phyloP scores from a whole-genome alignment of 208 protist species.

The Wallacemonas sp. region DNA sequence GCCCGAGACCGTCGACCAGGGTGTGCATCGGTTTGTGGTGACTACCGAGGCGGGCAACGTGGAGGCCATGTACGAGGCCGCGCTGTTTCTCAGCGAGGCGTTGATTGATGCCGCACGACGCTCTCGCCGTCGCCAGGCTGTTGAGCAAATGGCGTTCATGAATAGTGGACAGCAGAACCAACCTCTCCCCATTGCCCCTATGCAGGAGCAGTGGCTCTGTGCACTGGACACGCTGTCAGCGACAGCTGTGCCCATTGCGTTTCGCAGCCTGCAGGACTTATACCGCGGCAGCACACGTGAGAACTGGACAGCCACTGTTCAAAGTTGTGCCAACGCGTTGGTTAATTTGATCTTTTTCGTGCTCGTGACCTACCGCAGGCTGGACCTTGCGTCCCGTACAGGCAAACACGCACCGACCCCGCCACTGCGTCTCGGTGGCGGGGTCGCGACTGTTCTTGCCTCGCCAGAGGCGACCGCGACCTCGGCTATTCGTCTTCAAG shows the following conservation, averaged over 20 bases:
- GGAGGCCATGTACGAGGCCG: conserved; percentile 14
- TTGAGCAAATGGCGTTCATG: conserved; percentile 3
- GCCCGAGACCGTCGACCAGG: conserved; percentile 33
- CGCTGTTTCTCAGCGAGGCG: conserved; percentile 19
- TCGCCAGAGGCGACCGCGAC: background rate
- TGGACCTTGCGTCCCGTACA: background rate
- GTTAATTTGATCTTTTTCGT: conserved; percentile 43
- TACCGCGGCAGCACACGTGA: conserved; percentile 10
- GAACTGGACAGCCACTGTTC: conserved; percentile 7
- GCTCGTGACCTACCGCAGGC: conserved; percentile 20
- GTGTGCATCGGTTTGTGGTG: conserved; percentile 18
- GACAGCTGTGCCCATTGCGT: conserved; percentile 18
- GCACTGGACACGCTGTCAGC: conserved; percentile 28
- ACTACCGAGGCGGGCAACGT: conserved; percentile 14
- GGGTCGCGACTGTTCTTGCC: background rate
- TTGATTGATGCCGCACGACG: conserved; percentile 15
- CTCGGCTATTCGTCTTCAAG: background rate
- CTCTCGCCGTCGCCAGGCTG: background rate
- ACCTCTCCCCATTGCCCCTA: conserved; percentile 14
- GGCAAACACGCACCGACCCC: background rate
- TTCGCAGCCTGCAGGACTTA: conserved; percentile 29
- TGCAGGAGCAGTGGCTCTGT: conserved; percentile 24
- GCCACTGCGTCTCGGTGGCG: background rate
- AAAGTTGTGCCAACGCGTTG: conserved; percentile 17
- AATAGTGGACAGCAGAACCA: background rate